Percentiles rank a stretch among this genome's conserved stretches.
Evolutionary conservation across 441 rosid genomes (phyloP).

Genomic region (Adansonia madagascariensis): DNA sequence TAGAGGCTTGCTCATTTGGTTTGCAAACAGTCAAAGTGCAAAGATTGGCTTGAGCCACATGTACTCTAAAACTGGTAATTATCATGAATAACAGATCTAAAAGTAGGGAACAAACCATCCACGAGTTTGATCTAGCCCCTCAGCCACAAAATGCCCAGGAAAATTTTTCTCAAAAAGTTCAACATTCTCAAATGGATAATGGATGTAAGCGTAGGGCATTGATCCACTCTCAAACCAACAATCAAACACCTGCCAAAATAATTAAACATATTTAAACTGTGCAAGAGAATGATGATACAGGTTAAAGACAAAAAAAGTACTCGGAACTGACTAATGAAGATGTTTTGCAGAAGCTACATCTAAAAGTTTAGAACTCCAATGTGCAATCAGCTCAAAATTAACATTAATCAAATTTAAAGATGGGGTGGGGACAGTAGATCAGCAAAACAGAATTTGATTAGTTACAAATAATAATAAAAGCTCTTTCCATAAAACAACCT

Average conservation of each 20-base stretch:
- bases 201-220: conserved; percentile 98
- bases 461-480: not conserved
- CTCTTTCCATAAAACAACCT: conserved; percentile 10
- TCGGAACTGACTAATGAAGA: not conserved
- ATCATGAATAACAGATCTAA: conserved; percentile 11
- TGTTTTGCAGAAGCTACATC: not conserved
- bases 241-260: conserved; percentile 80
- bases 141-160: conserved; percentile 98
- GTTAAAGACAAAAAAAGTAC: not conserved
- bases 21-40: conserved; percentile 6
- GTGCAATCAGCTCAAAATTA: conserved; percentile 26
- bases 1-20: conserved; percentile 6
- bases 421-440: not conserved
- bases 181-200: conserved; percentile 93
- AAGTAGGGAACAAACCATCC: conserved; percentile 76
- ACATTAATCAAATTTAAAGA: not conserved
- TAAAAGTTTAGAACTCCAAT: conserved; percentile 12
- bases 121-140: conserved; percentile 99
- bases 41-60: not conserved
- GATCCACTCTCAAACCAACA: conserved; percentile 99
- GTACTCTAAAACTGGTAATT: conserved; percentile 10
- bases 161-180: conserved; percentile 89
- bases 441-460: not conserved
- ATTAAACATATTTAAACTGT: not conserved
- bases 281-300: not conserved